These are phyloP conservation scores for Debaryomyces castellii DNA, from an alignment of 805 yeast genomes.

Conservation along the genomic window DNA sequence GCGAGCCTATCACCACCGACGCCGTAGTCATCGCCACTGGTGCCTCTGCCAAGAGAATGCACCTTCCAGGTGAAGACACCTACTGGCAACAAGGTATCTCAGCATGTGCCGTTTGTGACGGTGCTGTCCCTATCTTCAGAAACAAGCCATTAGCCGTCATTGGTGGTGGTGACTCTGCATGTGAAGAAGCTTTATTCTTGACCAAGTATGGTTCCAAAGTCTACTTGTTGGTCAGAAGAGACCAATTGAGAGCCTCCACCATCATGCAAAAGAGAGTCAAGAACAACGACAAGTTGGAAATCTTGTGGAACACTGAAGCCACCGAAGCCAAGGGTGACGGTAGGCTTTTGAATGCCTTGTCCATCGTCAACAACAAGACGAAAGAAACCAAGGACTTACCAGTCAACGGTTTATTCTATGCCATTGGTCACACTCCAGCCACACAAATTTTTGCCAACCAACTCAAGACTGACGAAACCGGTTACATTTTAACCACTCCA, in stretches of 20 bases:
- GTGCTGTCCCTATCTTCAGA: slow-evolving; percentile 98
- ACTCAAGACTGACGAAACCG: slow-evolving; percentile 80
- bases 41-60: slow-evolving; percentile 94
- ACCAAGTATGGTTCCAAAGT: slow-evolving; percentile 98
- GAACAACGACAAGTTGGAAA: slow-evolving; percentile 84
- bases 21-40: slow-evolving; percentile 95
- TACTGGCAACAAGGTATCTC: slow-evolving; percentile 99
- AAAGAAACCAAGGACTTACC: slow-evolving; percentile 65
- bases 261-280: slow-evolving; percentile 95
- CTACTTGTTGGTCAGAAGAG: slow-evolving; percentile 89
- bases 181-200: slow-evolving; percentile 96
- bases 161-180: slow-evolving; percentile 99
- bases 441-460: slow-evolving; percentile 77
- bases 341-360: slow-evolving; percentile 65
- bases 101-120: slow-evolving; percentile 99
- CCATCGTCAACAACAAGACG: slow-evolving; percentile 69
- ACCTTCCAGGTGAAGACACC: slow-evolving; percentile 92
- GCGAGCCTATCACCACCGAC: slow-evolving; percentile 87
- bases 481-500: slow-evolving; percentile 86
- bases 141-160: slow-evolving; percentile 96
- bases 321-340: slow-evolving; percentile 94
- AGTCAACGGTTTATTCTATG: slow-evolving; percentile 93
- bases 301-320: slow-evolving; percentile 82
- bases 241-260: slow-evolving; percentile 88
- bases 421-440: slow-evolving; percentile 97